Base-by-base conservation (phyloP, 2,329 filamentous ascomycete genomes). In the Thelonectria blattea region DNA sequence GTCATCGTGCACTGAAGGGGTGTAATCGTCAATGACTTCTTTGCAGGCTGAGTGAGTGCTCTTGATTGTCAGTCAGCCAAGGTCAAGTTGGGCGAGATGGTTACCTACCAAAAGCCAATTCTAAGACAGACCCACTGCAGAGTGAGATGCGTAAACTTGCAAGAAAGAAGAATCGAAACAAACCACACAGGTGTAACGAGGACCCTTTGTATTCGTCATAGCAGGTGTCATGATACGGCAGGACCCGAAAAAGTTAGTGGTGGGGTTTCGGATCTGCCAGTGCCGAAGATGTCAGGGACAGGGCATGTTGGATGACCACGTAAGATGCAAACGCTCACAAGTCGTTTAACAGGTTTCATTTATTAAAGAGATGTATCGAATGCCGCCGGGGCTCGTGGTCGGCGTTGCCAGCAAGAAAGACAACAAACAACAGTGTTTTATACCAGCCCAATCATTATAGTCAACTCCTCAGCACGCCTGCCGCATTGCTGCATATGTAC, bases 401-500 rank as follows among this genome's bases (percentile, higher is more conserved):
- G 57, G 58, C 68, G 59, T 58, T 55, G 52, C 54, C 60, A 65
- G 59, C 56, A 56, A 69, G 62, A 62, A 65, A 47, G 27, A 30
- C 22, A 24, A 24, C 22, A 34, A 34, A 34, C 32, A 34, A 34
- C 43, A 17, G 52, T 61, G 58, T 63, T 63, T 62, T 61, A 68
- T 61, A 50, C 56, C 60, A 66, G 56, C 60, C 65, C 60, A 65
- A 57, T 69, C 68, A 71, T 68, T 68, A 67, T 63, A 60, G 41
- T 52, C 65, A 71, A 70, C 66, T 69, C 69, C 65, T 58, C 60
- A 64, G 56, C 69, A 63, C 59, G 62, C 65, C 60, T 56, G 43
- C 66, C 51, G 65, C 64, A 61, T 65, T 68, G 67, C 63, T 65
- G 67, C 54, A 60, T 71, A 69, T 71, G 65, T 71, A 71, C 69